Percentiles rank a stretch among this genome's conserved stretches.
Conservation (phyloP, 1,139 yeast species). For the Candida neerlandica region DNA sequence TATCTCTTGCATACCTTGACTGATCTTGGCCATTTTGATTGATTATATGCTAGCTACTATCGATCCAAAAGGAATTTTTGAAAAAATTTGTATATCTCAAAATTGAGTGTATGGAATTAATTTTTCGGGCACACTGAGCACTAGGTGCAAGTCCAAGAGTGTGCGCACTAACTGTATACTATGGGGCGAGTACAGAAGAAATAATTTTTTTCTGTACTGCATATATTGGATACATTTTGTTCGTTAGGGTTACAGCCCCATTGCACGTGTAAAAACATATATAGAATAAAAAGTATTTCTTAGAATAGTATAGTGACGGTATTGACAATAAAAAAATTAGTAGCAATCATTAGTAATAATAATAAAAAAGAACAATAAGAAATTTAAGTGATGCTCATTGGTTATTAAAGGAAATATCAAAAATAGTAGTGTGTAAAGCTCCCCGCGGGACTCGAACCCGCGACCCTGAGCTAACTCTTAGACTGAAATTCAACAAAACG, state of each 20-base stretch:
- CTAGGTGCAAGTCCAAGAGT: not conserved
- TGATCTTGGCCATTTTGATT: slow-evolving; percentile 61
- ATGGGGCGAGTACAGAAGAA: slow-evolving; percentile 1
- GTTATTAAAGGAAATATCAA: too few species aligned
- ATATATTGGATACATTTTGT: not conserved
- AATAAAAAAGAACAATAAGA: too few species aligned
- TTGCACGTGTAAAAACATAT: not conserved
- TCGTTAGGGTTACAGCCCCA: slow-evolving; percentile 10
- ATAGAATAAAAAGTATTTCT: too few species aligned
- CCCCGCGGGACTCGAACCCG: slow-evolving; percentile 65
- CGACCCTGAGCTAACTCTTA: slow-evolving; percentile 32
- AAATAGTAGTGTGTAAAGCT: slow-evolving; percentile 30
- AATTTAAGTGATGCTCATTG: too few species aligned
- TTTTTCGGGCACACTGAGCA: slow-evolving; percentile 8
- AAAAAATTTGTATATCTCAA: slow-evolving; percentile 9
- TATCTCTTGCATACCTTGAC: slow-evolving; percentile 48
- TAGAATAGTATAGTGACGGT: too few species aligned
- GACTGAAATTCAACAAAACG: slow-evolving; percentile 24
- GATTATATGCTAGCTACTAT: slow-evolving; percentile 12
- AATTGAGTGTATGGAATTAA: slow-evolving; percentile 5
- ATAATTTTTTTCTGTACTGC: slow-evolving; percentile 4
- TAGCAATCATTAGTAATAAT: too few species aligned
- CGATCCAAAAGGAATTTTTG: slow-evolving; percentile 10
- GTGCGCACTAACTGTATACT: not conserved
- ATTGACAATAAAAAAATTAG: too few species aligned